Base-by-base conservation (phyloP, 2,329 filamentous ascomycete species). In the Colletotrichum chrysophilum region DNA sequence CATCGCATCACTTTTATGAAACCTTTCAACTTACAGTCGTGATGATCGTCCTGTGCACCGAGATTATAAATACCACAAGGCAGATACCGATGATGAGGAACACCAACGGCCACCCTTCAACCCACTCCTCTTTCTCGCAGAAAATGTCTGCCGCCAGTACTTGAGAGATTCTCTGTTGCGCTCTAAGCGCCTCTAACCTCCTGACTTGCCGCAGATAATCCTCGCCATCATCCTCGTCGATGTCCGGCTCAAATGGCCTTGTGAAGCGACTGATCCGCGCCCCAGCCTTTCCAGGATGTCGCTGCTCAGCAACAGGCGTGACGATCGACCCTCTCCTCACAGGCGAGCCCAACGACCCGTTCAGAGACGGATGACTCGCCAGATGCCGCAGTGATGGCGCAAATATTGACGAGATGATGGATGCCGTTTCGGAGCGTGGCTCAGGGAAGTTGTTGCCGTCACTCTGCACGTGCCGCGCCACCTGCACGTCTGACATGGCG, bases 241-340 rank as follows among this genome's bases (percentile, higher is more conserved):
- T 76, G 4, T 71, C 74, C 14, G 66, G 71, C 32, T 76, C 74
- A 36, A 62, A 75, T 1, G 71, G 74, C 5, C 66, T 62, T 7
- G 74, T 70, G 60, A 74, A 76, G n/a, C 74, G 74, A 43, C 74
- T 76, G 8, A 76, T 74, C 0, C 81, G 14, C 5, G 34, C 68
- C 1, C 74, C 58, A 16, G 68, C 68, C 69, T 76, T 71, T 21
- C 76, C 75, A 21, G 71, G 64, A 9, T 71, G 71, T 3, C 75
- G 48, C 55, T 77, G 75, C 66, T 78, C 71, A 38, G 67, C 52
- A 8, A 75, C 34, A 10, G 75, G 70, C 9, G 65, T 76, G 7
- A 62, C 18, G 8, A 52, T 21, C 16, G 67, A 62, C 1, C 21
- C 38, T 26, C 58, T 36, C 21, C 48, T 55, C 21, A 48, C 24